A percentile compares a stretch with the other conserved stretches of the same genome.
These are phyloP conservation scores for Penicillium bialowiezense DNA, from an alignment of 495 filamentous ascomycete genomes.

Conservation along the genomic window DNA sequence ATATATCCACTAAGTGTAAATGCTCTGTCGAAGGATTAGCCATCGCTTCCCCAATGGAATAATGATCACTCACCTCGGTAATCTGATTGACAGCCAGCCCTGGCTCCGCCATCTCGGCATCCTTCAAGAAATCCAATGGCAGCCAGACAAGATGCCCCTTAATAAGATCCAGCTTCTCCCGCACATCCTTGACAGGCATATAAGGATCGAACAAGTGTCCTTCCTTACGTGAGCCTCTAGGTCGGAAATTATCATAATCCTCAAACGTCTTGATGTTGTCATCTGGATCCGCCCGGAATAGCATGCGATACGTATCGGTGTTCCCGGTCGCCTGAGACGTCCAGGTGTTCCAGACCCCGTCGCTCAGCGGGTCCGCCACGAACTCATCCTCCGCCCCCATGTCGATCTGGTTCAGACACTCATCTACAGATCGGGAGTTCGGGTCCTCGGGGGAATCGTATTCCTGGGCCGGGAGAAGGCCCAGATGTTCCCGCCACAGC, in stretches of 20 bases:
- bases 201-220: constrained; percentile 83
- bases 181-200: constrained; percentile 65
- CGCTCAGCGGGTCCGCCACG: constrained; percentile 77
- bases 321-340: constrained; percentile 71
- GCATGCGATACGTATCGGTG: constrained; percentile 76
- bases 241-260: constrained; percentile 78
- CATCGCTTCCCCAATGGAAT: not conserved
- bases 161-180: constrained; percentile 71
- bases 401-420: constrained; percentile 65
- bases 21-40: constrained; percentile 31
- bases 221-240: constrained; percentile 63
- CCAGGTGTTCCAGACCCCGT: constrained; percentile 85
- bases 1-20: constrained; percentile 33
- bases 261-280: constrained; percentile 83
- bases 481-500: constrained; percentile 92
- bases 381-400: constrained; percentile 68
- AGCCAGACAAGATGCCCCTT: constrained; percentile 95
- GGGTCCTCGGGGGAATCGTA: constrained; percentile 68
- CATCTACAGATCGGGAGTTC: constrained; percentile 78
- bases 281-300: constrained; percentile 94
- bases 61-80: constrained; percentile 54
- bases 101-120: constrained; percentile 88
- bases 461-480: constrained; percentile 71
- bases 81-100: constrained; percentile 71
- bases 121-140: constrained; percentile 79